phyloP scores from a whole-genome alignment of 768 basidiomycete genomes.

The Collybiopsis luxurians region DNA sequence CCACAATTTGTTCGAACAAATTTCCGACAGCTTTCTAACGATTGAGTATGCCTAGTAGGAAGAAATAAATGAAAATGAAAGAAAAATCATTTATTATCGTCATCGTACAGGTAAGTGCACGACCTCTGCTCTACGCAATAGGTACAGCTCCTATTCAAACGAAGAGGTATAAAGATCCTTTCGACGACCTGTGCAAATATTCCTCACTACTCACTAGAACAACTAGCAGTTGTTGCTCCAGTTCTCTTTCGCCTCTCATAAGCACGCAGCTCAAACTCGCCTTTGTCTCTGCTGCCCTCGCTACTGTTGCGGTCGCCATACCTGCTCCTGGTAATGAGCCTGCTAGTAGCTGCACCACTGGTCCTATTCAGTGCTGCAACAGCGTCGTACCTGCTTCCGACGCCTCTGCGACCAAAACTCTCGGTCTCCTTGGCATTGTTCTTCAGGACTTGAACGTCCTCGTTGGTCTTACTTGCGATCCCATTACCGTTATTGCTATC shows the following conservation, averaged over 20 bases:
- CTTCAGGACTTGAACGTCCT: slow-evolving; percentile 2
- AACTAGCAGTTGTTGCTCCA: neutral
- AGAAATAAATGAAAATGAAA: no score
- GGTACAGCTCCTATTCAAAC: no score
- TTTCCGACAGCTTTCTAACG: no score
- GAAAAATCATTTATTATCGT: no score
- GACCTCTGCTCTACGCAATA: no score
- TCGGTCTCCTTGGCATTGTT: neutral
- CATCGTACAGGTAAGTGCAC: no score
- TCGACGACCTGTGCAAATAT: no score
- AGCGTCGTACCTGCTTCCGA: neutral
- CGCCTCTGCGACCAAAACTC: neutral
- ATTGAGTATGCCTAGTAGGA: no score
- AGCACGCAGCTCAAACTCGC: slow-evolving; percentile 11
- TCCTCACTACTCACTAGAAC: no score
- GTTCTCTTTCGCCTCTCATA: neutral
- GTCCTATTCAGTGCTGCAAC: slow-evolving; percentile 18
- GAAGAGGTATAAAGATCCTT: no score
- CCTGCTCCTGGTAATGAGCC: slow-evolving; percentile 12
- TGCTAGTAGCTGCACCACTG: slow-evolving; percentile 15
- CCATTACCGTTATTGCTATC: slow-evolving; percentile 2
- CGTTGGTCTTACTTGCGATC: slow-evolving; percentile 6
- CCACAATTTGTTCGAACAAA: no score
- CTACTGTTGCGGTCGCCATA: slow-evolving; percentile 17
- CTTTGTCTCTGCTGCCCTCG: slow-evolving; percentile 11